phyloP scores from a whole-genome alignment of 345 rosid species.

The Syzygium grande region DNA sequence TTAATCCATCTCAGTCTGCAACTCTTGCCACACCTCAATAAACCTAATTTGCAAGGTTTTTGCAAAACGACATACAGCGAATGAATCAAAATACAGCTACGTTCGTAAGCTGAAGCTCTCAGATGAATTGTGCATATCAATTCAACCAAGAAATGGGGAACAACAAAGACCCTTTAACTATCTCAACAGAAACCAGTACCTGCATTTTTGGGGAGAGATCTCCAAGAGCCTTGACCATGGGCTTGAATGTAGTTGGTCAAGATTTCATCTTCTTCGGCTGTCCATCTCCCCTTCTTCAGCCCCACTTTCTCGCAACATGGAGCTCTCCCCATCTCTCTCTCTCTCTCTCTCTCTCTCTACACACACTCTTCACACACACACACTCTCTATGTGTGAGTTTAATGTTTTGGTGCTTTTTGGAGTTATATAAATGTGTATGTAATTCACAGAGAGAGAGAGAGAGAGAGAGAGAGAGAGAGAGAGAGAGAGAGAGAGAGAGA shows the following conservation, averaged over 20 bases:
- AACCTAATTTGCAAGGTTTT: conserved; percentile 23
- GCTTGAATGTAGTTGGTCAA: conserved; percentile 52
- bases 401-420: background rate
- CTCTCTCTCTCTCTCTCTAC: background rate
- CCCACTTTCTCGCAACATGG: conserved; percentile 91
- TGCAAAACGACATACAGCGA: background rate
- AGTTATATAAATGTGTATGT: background rate
- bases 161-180: background rate
- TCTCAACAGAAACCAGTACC: conserved; percentile 24
- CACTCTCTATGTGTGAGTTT: background rate
- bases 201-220: conserved; percentile 80
- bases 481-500: background rate
- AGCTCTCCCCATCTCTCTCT: conserved; percentile 61
- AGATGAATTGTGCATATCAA: background rate
- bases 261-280: conserved; percentile 68
- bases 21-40: conserved; percentile 88
- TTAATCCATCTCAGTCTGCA: conserved; percentile 95
- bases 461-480: background rate
- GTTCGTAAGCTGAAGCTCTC: background rate
- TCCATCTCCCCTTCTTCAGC: conserved; percentile 83
- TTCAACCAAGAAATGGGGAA: background rate
- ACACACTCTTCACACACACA: background rate
- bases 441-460: too few species aligned
- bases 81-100: background rate
- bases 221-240: conserved; percentile 86